Evolutionary conservation across 1,139 yeast species (phyloP).

Genomic region (Trichomonascaceae sp.): DNA sequence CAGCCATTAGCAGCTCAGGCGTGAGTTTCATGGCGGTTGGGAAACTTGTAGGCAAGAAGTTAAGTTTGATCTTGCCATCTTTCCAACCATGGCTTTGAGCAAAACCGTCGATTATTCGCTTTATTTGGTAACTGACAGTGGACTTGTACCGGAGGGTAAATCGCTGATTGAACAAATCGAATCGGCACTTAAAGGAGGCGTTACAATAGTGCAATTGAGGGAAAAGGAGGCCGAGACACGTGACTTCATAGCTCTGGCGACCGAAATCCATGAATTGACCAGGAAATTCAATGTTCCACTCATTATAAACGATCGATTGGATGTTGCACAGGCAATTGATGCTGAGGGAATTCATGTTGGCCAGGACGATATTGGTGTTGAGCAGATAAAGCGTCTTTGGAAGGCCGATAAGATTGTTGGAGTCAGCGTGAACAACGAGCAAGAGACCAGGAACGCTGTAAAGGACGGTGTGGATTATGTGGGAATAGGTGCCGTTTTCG

Average conservation of each 20-base stretch:
- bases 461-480: constrained; percentile 64
- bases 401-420: constrained; percentile 79
- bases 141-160: constrained; percentile 60
- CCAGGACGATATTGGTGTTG: constrained; percentile 77
- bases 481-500: constrained; percentile 80
- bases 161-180: constrained; percentile 48
- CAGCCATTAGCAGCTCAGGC: constrained; percentile 42
- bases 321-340: constrained; percentile 81
- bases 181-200: constrained; percentile 63
- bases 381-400: constrained; percentile 51
- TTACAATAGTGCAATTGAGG: constrained; percentile 74
- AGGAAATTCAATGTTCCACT: constrained; percentile 58
- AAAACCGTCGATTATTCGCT: constrained; percentile 50
- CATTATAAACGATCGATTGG: constrained; percentile 82
- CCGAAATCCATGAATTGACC: constrained; percentile 56
- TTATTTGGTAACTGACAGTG: constrained; percentile 77
- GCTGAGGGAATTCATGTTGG: constrained; percentile 96
- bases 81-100: not conserved
- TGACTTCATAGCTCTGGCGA: constrained; percentile 60
- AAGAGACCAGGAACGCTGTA: constrained; percentile 55
- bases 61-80: not conserved
- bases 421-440: constrained; percentile 57
- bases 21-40: constrained; percentile 46
- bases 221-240: constrained; percentile 71
- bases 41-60: not conserved